Base-by-base conservation (phyloP, 352 stramenopile genomes). In the Hyaloperonospora brassicae region DNA sequence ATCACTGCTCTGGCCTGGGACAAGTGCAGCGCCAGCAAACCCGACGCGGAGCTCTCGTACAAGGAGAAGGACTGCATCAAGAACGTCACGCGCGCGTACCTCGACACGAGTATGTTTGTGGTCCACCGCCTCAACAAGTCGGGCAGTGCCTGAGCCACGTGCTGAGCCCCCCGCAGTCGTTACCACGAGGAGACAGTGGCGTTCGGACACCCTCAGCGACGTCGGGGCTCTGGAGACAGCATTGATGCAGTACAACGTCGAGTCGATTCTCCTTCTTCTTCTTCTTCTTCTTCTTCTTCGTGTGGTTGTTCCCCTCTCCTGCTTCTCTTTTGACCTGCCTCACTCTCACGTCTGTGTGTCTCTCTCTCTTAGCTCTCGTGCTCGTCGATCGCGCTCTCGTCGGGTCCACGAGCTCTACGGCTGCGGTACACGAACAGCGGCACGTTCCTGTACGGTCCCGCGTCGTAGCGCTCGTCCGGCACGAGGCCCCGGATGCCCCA, bases 1-100 rank as follows among this genome's bases (percentile, higher is more conserved):
- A 91, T 95, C 64, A 91, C 86, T 49, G 79, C 83, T 17, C 76
- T 94, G 49, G 86, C 84, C 30, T 95, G 84, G 84, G 84, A 94
- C 64, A 95, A 91, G 62, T 95, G 86, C 64, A 91, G 80, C 62
- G 80, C 77, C 47, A 78, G 61, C 68, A 92, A 89, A 61, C 82
- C 84, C 31, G 84, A 93, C 64, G 72, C 72, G 53, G 78, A 89
- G 59, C 81, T 95, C 39, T 84, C 78, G 50, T 88, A 69, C 57
- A 84, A 76, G 57, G 84, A 95, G 55, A 66, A 67, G 45, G 74
- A 87, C 47, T 95, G 86, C 66, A 89, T 95, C 61, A 87, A 88
- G 76, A 93, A 93, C 73, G 76, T 88, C 58, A 89, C 84, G 56
- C 66, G 80, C 35, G 73, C 84, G 27, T 95, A 95, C 72, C 66